These are phyloP conservation scores for Bothriochloa decipiens DNA, from an alignment of 176 grass and related monocot species.

Conservation along the genomic window DNA sequence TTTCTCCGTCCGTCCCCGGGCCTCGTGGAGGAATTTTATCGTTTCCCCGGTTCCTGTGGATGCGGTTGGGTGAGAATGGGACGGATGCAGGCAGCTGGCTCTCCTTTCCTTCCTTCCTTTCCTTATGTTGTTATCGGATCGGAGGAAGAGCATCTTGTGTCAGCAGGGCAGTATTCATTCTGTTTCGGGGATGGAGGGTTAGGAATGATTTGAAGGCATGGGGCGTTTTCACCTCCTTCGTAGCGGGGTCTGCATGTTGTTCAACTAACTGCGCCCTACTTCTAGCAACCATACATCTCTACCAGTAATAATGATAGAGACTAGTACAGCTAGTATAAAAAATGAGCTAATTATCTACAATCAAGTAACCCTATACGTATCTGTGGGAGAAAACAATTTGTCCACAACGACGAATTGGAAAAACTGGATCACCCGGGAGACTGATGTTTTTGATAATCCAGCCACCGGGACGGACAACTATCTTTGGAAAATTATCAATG, in stretches of 20 bases:
- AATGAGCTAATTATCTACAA: background rate
- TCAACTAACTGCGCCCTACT: slow-evolving; percentile 21
- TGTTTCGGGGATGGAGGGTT: background rate
- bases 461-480: no score
- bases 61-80: slow-evolving; percentile 32
- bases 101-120: background rate
- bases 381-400: no score
- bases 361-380: background rate
- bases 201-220: slow-evolving; percentile 31
- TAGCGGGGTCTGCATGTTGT: slow-evolving; percentile 14
- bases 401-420: no score
- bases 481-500: no score
- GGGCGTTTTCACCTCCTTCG: background rate
- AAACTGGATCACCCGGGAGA: no score
- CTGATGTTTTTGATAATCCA: no score
- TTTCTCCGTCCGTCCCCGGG: background rate
- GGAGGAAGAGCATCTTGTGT: background rate
- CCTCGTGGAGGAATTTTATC: background rate
- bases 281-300: background rate
- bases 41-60: background rate
- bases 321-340: background rate
- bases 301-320: background rate
- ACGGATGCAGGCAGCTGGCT: background rate
- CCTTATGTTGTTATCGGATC: background rate
- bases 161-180: background rate